A percentile compares a stretch with the other conserved stretches of the same genome.
These are phyloP conservation scores for Vicia villosa DNA, from an alignment of 306 rosid genomes.

Conservation along the genomic window DNA sequence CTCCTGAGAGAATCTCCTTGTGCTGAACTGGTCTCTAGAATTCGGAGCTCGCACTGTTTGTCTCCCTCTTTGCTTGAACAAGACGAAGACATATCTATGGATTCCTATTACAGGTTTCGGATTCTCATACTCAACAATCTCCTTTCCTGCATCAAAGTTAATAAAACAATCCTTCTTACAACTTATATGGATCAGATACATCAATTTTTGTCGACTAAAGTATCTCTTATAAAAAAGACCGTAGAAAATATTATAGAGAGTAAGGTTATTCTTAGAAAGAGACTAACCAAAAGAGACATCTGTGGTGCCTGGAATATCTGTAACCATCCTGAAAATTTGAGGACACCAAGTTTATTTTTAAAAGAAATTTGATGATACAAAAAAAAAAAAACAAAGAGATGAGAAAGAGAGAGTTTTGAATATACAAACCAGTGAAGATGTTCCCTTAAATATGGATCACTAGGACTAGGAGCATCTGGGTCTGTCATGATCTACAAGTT, in stretches of 20 bases:
- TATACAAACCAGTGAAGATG: slow-evolving; percentile 81
- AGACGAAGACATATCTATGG: slow-evolving; percentile 76
- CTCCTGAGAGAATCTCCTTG: slow-evolving; percentile 63
- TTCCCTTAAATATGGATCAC: slow-evolving; percentile 80
- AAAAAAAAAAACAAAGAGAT: neutral
- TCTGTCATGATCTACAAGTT: slow-evolving; percentile 78
- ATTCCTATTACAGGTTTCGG: slow-evolving; percentile 82
- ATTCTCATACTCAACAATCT: slow-evolving; percentile 65
- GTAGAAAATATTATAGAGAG: too few relatives aligned
- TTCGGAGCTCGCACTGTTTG: slow-evolving; percentile 74
- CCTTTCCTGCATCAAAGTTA: slow-evolving; percentile 58
- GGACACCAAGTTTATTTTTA: slow-evolving; percentile 16
- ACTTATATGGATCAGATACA: neutral
- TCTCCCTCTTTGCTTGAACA: slow-evolving; percentile 91
- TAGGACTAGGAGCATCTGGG: slow-evolving; percentile 97
- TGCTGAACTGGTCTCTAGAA: slow-evolving; percentile 69
- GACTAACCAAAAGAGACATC: slow-evolving; percentile 78
- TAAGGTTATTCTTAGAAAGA: neutral
- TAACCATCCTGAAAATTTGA: slow-evolving; percentile 69
- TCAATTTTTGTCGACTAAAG: too few relatives aligned
- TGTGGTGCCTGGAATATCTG: slow-evolving; percentile 93
- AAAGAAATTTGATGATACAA: neutral
- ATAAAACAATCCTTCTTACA: neutral
- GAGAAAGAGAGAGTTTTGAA: slow-evolving; percentile 1
- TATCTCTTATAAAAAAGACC: too few relatives aligned